A percentile compares a stretch with the other conserved stretches of the same genome.
phyloP scores from a whole-genome alignment of 2,329 filamentous ascomycete genomes.

The Pseudogymnoascus sp. region DNA sequence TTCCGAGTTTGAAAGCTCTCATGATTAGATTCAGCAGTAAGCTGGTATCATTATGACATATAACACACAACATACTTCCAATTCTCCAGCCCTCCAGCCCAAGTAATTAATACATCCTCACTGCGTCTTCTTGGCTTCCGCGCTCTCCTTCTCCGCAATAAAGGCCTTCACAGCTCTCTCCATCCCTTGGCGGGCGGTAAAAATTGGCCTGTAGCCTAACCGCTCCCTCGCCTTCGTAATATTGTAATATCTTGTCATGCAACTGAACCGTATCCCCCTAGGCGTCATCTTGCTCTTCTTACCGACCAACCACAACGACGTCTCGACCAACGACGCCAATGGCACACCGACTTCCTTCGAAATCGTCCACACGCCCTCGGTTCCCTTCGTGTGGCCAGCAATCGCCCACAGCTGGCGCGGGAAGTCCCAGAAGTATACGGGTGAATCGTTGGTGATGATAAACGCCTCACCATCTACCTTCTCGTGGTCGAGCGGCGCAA shows the following conservation, averaged over 20 bases:
- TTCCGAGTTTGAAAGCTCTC: neutral
- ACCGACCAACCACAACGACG: slow-evolving; percentile 40
- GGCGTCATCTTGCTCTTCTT: slow-evolving; percentile 44
- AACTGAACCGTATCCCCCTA: slow-evolving; percentile 48
- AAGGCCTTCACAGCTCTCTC: slow-evolving; percentile 23
- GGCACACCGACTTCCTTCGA: slow-evolving; percentile 42
- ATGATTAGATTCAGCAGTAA: neutral
- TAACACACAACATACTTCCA: neutral
- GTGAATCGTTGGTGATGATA: slow-evolving; percentile 82
- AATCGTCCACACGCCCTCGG: slow-evolving; percentile 47
- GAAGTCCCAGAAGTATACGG: slow-evolving; percentile 88
- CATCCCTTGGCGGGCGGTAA: slow-evolving; percentile 56
- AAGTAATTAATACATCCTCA: slow-evolving; percentile 11
- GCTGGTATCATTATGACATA: neutral
- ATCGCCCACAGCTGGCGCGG: slow-evolving; percentile 66
- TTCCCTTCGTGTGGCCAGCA: slow-evolving; percentile 44
- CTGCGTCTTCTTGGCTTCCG: slow-evolving; percentile 26
- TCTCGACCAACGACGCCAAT: slow-evolving; percentile 46
- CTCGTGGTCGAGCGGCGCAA: slow-evolving; percentile 60
- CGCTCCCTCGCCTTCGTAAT: slow-evolving; percentile 65
- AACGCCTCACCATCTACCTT: slow-evolving; percentile 77
- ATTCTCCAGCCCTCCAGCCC: neutral
- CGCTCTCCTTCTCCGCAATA: slow-evolving; percentile 19
- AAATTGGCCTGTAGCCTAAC: slow-evolving; percentile 60
- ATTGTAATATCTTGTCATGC: slow-evolving; percentile 70